Percentiles rank a stretch among this genome's conserved stretches.
These are phyloP conservation scores for Pulicaria dysenterica DNA, from an alignment of 129 eudicot species.

Conservation along the genomic window DNA sequence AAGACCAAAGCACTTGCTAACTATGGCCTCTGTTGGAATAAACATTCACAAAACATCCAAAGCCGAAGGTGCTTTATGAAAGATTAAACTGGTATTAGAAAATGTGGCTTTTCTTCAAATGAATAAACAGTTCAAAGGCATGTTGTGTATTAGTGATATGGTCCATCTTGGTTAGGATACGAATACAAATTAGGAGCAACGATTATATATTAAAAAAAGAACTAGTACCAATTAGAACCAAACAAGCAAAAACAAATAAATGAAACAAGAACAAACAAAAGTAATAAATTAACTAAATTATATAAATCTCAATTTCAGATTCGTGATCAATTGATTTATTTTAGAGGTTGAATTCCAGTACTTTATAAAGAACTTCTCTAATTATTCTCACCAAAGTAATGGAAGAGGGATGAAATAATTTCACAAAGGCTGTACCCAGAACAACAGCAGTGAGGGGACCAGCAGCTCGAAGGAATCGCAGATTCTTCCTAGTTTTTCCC, in stretches of 20 bases:
- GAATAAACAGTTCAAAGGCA: not conserved
- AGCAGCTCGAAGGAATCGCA: constrained; percentile 77
- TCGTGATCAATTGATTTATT: not conserved
- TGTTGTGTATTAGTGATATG: not conserved
- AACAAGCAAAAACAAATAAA: constrained; percentile 1
- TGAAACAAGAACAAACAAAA: not conserved
- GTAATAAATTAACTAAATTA: not conserved
- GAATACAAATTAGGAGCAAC: not conserved
- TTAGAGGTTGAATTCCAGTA: constrained; percentile 32
- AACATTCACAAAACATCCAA: no score
- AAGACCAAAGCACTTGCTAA: not conserved
- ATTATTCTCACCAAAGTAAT: constrained; percentile 77
- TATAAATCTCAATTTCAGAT: not conserved
- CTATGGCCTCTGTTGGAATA: no score
- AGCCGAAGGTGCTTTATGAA: no score
- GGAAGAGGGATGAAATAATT: constrained; percentile 72
- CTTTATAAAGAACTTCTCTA: constrained; percentile 23
- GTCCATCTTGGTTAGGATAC: not conserved
- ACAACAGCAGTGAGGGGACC: constrained; percentile 97
- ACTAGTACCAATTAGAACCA: constrained; percentile 2
- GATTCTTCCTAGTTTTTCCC: constrained; percentile 75
- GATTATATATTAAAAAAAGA: not conserved
- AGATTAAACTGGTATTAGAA: no score
- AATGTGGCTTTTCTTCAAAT: not conserved
- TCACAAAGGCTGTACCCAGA: constrained; percentile 79